Evolutionary conservation across 2,329 filamentous ascomycete genomes (phyloP).

Genomic region (Orbilia javanica): DNA sequence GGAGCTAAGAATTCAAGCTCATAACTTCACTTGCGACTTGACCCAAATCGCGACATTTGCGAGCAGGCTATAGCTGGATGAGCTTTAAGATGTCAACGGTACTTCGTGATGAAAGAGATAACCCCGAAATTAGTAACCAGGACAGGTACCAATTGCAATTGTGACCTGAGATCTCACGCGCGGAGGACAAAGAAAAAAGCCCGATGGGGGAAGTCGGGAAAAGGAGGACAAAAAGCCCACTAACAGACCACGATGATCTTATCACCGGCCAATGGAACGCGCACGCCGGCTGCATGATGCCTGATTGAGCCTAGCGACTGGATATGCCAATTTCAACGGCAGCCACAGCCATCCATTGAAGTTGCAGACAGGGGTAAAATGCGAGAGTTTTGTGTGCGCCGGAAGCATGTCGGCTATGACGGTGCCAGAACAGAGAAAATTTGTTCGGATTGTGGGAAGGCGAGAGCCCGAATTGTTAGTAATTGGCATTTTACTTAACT

Average conservation of each 20-base stretch:
- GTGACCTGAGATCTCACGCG: neutral
- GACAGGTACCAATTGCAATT: neutral
- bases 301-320: constrained; percentile 13
- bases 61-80: neutral
- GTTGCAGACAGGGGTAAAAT: constrained; percentile 20
- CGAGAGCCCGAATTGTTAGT: constrained; percentile 46
- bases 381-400: constrained; percentile 17
- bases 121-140: neutral
- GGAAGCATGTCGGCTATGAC: constrained; percentile 29
- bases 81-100: neutral
- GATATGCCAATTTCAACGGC: constrained; percentile 39
- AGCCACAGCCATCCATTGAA: constrained; percentile 22
- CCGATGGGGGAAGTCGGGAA: constrained; percentile 24
- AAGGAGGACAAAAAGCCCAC: constrained; percentile 30
- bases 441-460: constrained; percentile 59
- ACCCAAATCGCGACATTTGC: neutral
- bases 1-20: neutral
- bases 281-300: constrained; percentile 34
- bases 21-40: neutral
- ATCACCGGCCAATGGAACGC: constrained; percentile 48
- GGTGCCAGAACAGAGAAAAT: constrained; percentile 39
- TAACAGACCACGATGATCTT: constrained; percentile 48
- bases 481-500: constrained; percentile 35
- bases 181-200: constrained; percentile 18
- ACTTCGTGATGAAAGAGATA: neutral